phyloP scores from a whole-genome alignment of 148 eudicot species.

The Rheum nobile region DNA sequence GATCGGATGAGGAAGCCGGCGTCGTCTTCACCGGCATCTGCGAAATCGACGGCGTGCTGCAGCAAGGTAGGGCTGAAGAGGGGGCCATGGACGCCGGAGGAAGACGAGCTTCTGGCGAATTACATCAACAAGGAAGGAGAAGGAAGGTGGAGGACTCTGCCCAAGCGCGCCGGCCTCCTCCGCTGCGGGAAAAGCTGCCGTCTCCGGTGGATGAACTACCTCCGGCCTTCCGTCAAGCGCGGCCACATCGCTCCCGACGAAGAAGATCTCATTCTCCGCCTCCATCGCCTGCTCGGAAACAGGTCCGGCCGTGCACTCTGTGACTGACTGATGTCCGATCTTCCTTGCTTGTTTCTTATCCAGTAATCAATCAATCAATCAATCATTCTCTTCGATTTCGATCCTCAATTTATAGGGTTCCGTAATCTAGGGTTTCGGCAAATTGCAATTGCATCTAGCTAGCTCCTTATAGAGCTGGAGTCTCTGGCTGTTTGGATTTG shows the following conservation, averaged over 20 bases:
- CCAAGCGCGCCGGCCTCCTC: constrained; percentile 31
- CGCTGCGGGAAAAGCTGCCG: constrained; percentile 65
- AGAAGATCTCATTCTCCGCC: constrained; percentile 60
- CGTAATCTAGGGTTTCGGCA: not conserved
- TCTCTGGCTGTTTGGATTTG: not conserved
- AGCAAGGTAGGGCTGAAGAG: constrained; percentile 39
- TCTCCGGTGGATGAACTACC: constrained; percentile 59
- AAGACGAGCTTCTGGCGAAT: constrained; percentile 31
- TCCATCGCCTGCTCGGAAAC: constrained; percentile 63
- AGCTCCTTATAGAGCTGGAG: not conserved
- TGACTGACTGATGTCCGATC: too few species aligned
- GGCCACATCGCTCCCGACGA: constrained; percentile 49
- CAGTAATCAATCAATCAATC: too few species aligned
- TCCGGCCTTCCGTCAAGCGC: constrained; percentile 47
- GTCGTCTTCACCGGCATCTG: constrained; percentile 1
- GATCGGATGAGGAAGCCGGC: constrained; percentile 13
- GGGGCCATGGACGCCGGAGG: constrained; percentile 64
- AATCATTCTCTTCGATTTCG: not conserved
- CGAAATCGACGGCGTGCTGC: constrained; percentile 24
- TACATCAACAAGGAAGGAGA: constrained; percentile 20
- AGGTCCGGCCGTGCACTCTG: constrained; percentile 15
- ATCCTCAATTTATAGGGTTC: not conserved
- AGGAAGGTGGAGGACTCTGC: constrained; percentile 13
- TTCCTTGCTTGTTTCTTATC: not conserved
- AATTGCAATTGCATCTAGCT: not conserved